Evolutionary conservation across 208 protist genomes (phyloP).

Genomic region (Acanthamoeba triangularis): DNA sequence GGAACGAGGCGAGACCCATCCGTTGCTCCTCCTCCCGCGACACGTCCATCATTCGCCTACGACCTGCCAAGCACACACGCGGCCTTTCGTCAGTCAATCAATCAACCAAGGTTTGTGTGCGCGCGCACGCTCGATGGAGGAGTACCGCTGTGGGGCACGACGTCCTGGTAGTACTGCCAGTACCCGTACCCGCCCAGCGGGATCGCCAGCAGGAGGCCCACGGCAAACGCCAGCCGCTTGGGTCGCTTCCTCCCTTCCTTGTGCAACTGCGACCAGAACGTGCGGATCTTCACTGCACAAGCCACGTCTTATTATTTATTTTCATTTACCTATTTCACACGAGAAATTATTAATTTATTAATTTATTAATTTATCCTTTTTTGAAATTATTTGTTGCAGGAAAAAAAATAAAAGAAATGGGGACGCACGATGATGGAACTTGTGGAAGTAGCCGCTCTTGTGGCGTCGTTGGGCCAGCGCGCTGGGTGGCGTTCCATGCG

Average conservation of each 20-base stretch:
- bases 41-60: constrained; percentile 55
- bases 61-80: not conserved
- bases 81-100: no score
- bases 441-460: not conserved
- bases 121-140: not conserved
- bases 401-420: not conserved
- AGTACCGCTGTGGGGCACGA: constrained; percentile 67
- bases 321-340: no score
- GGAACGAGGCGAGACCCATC: constrained; percentile 63
- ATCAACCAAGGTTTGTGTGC: not conserved
- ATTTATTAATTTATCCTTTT: not conserved
- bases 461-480: not conserved
- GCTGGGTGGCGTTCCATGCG: not conserved
- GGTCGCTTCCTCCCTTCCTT: constrained; percentile 37
- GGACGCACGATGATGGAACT: not conserved
- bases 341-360: not conserved
- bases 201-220: not conserved
- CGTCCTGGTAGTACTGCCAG: constrained; percentile 57
- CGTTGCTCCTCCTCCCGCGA: constrained; percentile 37
- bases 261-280: not conserved
- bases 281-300: constrained; percentile 3
- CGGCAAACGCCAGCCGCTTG: not conserved
- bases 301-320: no score
- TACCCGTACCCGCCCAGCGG: constrained; percentile 4
- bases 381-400: not conserved